Conservation (phyloP, 106 monocot species). For the Dendrobium chrysotoxum region DNA sequence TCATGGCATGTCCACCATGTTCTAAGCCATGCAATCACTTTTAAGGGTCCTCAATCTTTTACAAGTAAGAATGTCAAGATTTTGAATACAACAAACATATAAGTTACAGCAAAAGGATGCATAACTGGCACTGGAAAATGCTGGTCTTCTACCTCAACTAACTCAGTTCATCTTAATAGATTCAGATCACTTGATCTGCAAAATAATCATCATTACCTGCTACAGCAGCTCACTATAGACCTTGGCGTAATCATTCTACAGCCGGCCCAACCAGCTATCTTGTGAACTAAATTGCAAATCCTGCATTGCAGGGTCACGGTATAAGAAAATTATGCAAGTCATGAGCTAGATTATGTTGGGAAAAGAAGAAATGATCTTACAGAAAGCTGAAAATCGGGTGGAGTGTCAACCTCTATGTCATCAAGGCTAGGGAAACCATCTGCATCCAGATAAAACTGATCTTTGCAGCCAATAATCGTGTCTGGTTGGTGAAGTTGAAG, state of each 20-base stretch:
- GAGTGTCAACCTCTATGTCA: constrained; percentile 39
- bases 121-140: no score
- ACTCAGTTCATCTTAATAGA: no score
- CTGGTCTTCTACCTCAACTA: no score
- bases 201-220: no score
- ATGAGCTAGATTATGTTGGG: background rate
- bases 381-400: constrained; percentile 63
- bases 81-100: no score
- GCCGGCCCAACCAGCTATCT: constrained; percentile 61
- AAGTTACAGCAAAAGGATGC: no score
- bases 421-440: constrained; percentile 42
- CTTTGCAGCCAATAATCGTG: background rate
- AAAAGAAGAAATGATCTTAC: constrained; percentile 23
- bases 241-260: constrained; percentile 16
- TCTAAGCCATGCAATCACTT: no score
- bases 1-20: no score
- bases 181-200: no score
- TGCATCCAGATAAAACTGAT: background rate
- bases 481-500: constrained; percentile 10
- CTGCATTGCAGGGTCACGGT: constrained; percentile 18
- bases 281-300: constrained; percentile 77
- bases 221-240: background rate
- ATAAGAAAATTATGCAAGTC: background rate
- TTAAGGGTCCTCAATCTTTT: no score
- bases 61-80: no score